Conservation (phyloP, 345 rosid genomes). For the Salix exigua region DNA sequence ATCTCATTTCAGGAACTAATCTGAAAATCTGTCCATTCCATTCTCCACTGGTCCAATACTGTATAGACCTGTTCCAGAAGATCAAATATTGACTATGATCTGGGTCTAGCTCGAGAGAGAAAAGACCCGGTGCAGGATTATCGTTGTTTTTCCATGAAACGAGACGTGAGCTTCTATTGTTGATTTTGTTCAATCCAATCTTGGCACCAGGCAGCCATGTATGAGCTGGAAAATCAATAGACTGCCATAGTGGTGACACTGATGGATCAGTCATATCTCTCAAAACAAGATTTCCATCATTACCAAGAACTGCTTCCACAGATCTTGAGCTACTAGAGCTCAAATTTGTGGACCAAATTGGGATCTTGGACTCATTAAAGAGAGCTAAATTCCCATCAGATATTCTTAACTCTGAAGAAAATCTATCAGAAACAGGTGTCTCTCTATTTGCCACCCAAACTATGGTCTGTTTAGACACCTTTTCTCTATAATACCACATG, state of each 20-base stretch:
- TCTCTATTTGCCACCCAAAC: slow-evolving; percentile 86
- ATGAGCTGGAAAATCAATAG: slow-evolving; percentile 59
- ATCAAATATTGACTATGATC: slow-evolving; percentile 47
- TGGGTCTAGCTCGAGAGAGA: slow-evolving; percentile 60
- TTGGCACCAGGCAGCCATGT: slow-evolving; percentile 79
- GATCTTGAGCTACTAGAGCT: slow-evolving; percentile 29
- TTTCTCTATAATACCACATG: slow-evolving; percentile 48
- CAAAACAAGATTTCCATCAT: slow-evolving; percentile 61
- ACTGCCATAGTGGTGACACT: slow-evolving; percentile 49
- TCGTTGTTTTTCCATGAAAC: slow-evolving; percentile 58
- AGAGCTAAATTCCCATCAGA: slow-evolving; percentile 64
- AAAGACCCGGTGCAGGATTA: slow-evolving; percentile 71
- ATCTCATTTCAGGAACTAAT: slow-evolving; percentile 65
- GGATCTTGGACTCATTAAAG: slow-evolving; percentile 40
- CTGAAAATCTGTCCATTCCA: slow-evolving; percentile 55
- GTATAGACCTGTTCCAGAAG: slow-evolving; percentile 44
- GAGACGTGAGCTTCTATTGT: slow-evolving; percentile 33
- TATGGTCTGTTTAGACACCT: slow-evolving; percentile 25
- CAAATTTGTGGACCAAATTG: slow-evolving; percentile 64
- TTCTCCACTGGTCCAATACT: slow-evolving; percentile 60
- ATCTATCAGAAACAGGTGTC: slow-evolving; percentile 42
- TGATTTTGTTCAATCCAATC: slow-evolving; percentile 42
- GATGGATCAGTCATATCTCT: slow-evolving; percentile 28
- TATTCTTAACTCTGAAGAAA: slow-evolving; percentile 46
- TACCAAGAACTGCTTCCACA: slow-evolving; percentile 45